These are phyloP conservation scores for Liriodendron chinense DNA, from an alignment of 164 flowering plant genomes.

Conservation along the genomic window DNA sequence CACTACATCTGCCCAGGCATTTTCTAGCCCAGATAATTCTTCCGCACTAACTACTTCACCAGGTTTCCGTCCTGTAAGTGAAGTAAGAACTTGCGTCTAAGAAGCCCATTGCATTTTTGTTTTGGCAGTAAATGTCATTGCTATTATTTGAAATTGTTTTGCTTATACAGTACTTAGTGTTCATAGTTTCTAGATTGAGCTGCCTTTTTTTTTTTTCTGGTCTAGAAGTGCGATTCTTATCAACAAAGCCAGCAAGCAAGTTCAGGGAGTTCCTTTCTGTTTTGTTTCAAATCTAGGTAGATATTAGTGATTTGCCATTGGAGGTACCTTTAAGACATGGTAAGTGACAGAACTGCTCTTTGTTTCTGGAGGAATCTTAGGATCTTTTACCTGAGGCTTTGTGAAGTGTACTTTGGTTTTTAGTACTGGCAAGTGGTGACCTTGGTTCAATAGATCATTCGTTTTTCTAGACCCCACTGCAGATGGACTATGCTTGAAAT, in stretches of 20 bases:
- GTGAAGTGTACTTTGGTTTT: not conserved
- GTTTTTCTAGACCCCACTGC: not conserved
- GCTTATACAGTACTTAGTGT: not conserved
- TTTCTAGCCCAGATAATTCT: constrained; percentile 49
- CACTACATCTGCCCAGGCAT: constrained; percentile 41
- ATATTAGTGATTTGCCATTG: not conserved
- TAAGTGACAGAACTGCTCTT: not conserved
- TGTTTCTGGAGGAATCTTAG: not conserved
- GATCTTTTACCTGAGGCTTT: not conserved
- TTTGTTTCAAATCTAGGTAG: not conserved
- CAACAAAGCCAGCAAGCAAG: not conserved
- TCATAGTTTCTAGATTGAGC: not conserved
- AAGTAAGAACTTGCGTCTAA: constrained; percentile 29
- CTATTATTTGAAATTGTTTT: not conserved
- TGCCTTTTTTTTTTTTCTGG: not conserved
- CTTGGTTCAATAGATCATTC: not conserved
- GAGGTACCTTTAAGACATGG: not conserved
- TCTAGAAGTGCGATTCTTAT: not conserved
- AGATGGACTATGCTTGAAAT: not conserved
- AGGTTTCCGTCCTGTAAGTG: constrained; percentile 51
- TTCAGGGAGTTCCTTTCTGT: not conserved
- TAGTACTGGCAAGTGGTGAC: not conserved
- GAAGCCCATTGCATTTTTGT: not conserved
- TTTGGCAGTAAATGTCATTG: not conserved
- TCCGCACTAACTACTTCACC: constrained; percentile 43